Evolutionary conservation across 2,329 filamentous ascomycete species (phyloP).

Genomic region (Aspergillus fischeri): DNA sequence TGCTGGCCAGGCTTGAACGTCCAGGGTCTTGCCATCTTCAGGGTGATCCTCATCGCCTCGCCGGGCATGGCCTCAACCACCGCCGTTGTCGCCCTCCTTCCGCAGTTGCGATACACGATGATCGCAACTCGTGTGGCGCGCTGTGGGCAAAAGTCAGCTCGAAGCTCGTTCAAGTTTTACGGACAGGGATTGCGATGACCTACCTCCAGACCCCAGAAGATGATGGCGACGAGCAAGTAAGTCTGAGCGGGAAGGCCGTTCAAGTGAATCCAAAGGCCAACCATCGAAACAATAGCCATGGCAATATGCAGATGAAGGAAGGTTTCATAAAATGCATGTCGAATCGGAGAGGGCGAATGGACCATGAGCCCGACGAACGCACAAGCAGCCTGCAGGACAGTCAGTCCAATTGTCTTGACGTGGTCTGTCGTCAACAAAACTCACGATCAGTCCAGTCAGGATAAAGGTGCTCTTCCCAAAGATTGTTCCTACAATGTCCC

Average conservation of each 20-base stretch:
- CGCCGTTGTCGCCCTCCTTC: conserved; percentile 58
- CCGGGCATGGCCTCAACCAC: conserved; percentile 65
- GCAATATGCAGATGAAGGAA: conserved; percentile 85
- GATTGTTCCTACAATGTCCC: conserved; percentile 29
- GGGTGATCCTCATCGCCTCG: conserved; percentile 65
- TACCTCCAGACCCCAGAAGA: conserved; percentile 71
- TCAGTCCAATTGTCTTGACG: conserved; percentile 5
- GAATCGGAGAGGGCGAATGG: conserved; percentile 70
- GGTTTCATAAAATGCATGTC: conserved; percentile 95
- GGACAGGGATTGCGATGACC: neutral
- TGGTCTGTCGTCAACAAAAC: conserved; percentile 7
- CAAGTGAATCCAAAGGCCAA: conserved; percentile 75
- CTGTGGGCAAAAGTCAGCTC: conserved; percentile 15
- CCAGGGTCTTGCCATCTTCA: conserved; percentile 64
- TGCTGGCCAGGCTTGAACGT: conserved; percentile 67
- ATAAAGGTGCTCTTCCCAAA: conserved; percentile 33
- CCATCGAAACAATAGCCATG: conserved; percentile 63
- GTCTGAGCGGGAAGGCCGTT: conserved; percentile 65
- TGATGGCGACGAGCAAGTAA: conserved; percentile 69
- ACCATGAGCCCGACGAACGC: conserved; percentile 65
- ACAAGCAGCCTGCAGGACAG: conserved; percentile 34
- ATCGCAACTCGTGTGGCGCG: conserved; percentile 60
- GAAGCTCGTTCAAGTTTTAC: neutral
- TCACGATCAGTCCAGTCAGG: conserved; percentile 43
- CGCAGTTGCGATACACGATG: conserved; percentile 62